Evolutionary conservation across 192 early-diverging fungal genomes (phyloP).

Genomic region (Haplosporangium gracile): DNA sequence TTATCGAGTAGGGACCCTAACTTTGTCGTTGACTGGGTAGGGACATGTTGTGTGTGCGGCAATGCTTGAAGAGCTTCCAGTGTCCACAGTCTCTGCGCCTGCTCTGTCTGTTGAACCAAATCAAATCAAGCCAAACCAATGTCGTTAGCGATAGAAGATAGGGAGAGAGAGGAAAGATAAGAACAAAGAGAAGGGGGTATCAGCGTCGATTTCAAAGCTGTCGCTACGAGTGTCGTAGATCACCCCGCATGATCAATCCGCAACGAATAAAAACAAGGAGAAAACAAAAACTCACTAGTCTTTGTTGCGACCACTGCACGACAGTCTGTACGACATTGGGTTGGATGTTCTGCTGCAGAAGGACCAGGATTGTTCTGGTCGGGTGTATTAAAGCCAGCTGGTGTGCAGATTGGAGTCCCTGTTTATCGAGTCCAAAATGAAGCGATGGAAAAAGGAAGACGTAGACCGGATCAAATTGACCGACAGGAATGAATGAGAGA

Average conservation of each 20-base stretch:
- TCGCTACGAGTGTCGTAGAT: not conserved
- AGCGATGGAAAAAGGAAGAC: not conserved
- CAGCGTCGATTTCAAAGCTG: not conserved
- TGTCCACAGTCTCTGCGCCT: constrained; percentile 34
- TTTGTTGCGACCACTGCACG: constrained; percentile 38
- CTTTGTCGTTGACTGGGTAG: not conserved
- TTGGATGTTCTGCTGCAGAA: constrained; percentile 32
- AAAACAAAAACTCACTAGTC: constrained; percentile 34
- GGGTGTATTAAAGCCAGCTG: constrained; percentile 28
- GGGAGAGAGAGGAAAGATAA: not conserved
- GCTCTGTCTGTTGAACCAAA: constrained; percentile 17
- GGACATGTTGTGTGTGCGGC: not conserved
- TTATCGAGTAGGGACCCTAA: not conserved
- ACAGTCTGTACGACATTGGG: constrained; percentile 13
- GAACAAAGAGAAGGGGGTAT: not conserved
- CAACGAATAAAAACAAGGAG: constrained; percentile 7
- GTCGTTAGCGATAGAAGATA: not conserved
- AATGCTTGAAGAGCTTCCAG: constrained; percentile 28
- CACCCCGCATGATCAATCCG: not conserved
- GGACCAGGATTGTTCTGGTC: constrained; percentile 21
- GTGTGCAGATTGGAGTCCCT: constrained; percentile 32
- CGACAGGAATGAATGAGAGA: not conserved
- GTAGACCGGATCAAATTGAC: not conserved
- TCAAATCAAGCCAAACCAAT: not conserved
- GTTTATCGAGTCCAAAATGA: not conserved